phyloP scores from a whole-genome alignment of 495 filamentous ascomycete genomes.

The Collariella sp. region DNA sequence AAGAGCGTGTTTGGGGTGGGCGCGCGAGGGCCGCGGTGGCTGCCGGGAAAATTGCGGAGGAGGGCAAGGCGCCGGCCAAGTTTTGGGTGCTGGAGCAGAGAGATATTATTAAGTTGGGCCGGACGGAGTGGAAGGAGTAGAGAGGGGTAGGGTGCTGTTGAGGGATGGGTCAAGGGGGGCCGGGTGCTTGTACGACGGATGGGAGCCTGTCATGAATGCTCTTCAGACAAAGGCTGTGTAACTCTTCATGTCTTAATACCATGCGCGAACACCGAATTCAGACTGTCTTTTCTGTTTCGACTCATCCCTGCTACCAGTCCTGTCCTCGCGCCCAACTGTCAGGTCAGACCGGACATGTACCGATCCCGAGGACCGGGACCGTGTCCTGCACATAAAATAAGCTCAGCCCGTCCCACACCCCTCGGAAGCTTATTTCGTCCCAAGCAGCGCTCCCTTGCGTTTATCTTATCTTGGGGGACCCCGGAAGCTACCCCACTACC shows the following conservation, averaged over 20 bases:
- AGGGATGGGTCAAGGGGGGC: not conserved
- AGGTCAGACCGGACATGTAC: slow-evolving; percentile 1
- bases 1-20: slow-evolving; percentile 35
- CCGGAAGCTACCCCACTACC: slow-evolving; percentile 5
- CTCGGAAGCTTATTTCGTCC: not conserved
- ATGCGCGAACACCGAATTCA: not conserved
- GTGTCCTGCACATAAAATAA: not conserved
- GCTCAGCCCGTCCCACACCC: not conserved
- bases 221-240: not conserved
- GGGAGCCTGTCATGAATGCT: too few species aligned
- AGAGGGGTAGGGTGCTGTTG: not conserved
- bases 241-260: not conserved
- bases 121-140: slow-evolving; percentile 33
- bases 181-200: not conserved
- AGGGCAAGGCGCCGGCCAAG: slow-evolving; percentile 40
- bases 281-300: not conserved
- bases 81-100: slow-evolving; percentile 39
- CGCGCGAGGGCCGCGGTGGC: slow-evolving; percentile 56
- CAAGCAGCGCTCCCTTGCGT: not conserved
- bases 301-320: too few species aligned
- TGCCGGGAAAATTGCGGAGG: slow-evolving; percentile 39
- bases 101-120: slow-evolving; percentile 44
- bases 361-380: not conserved
- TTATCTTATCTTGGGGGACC: slow-evolving; percentile 3
- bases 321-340: too few species aligned